These are phyloP conservation scores for Daldinia grandis DNA, from an alignment of 495 filamentous ascomycete genomes.

Conservation along the genomic window DNA sequence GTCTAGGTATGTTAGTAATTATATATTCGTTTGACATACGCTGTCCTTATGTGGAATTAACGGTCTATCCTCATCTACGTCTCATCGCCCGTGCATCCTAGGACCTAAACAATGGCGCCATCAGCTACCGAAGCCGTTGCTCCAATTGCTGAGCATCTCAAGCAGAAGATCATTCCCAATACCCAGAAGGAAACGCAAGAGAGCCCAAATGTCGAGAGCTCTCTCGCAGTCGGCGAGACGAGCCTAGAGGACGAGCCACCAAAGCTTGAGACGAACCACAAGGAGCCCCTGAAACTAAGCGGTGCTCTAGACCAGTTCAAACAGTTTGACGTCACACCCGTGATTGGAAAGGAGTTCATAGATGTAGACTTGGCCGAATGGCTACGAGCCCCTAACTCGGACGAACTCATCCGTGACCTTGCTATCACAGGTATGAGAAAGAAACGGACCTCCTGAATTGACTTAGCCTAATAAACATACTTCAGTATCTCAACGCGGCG, in stretches of 20 bases:
- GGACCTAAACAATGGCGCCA: constrained; percentile 41
- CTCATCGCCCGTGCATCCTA: neutral
- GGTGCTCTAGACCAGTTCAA: constrained; percentile 65
- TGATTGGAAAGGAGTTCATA: constrained; percentile 72
- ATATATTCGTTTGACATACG: neutral
- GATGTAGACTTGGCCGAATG: constrained; percentile 66
- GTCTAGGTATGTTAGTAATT: neutral
- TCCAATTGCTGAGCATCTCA: constrained; percentile 40
- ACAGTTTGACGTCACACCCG: constrained; percentile 70
- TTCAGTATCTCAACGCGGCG: constrained; percentile 80
- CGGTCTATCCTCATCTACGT: neutral
- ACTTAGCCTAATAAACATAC: constrained; percentile 67
- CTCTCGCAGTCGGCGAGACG: constrained; percentile 26
- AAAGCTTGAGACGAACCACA: constrained; percentile 38
- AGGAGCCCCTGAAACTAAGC: constrained; percentile 56
- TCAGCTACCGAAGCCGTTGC: constrained; percentile 40
- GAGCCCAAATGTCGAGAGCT: constrained; percentile 8
- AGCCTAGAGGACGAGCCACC: constrained; percentile 30
- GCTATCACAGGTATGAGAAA: constrained; percentile 66
- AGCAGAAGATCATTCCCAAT: constrained; percentile 32
- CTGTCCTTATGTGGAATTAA: neutral
- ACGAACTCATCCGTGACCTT: constrained; percentile 71
- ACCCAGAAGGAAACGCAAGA: constrained; percentile 16
- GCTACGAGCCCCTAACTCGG: constrained; percentile 69
- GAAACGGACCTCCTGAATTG: constrained; percentile 25